Base-by-base conservation (phyloP, 148 eudicot species). In the Persicaria tinctoria region DNA sequence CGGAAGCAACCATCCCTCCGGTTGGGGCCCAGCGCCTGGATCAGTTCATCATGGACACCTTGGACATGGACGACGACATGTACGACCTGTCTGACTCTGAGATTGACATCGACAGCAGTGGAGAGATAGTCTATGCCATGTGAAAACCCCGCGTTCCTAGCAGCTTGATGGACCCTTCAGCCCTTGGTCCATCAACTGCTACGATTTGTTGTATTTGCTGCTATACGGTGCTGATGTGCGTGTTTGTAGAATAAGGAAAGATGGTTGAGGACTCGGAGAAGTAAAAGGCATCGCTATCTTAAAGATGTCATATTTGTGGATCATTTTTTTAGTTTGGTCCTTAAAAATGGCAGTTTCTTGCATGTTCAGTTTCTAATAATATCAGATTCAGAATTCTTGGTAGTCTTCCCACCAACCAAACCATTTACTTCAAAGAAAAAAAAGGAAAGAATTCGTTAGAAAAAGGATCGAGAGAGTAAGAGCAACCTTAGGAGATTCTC, bases 1-100 rank as follows among this genome's bases (percentile, higher is more conserved):
- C 98, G 1, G 73, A 71, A 32, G 73, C 73, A 20, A 71, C 73
- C 54, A 46, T 71, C 14, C 73, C 73, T 71, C 73, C 73, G 3
- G 73, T 9, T 1, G 73, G 73, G 55, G 41, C 73, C 13, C 73
- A 27, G 5, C 54, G 73, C 7, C 55, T 71, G 0, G 54, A 71
- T 55, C 73, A 71, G 53, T 71, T 71, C 73, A 71, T 71, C 32
- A 50, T 46, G 53, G 55, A 47, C 73, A 47, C 32, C 55, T 9
- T 46, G 38, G 55, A 46, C 53, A 50, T 46, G 51, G 73, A 71
- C n/a, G 73, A 71, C 4, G 55, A 46, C 38, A 71, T 71, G 73
- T 51, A 71, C 55, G 73, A 71, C 73, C 73, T 71, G 13, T 71
- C 73, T 11, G 73, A 71, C 73, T 71, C 49, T 3, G 73, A 71